Base-by-base conservation (phyloP, 1,284 basidiomycete species). In the Mycosarcoma mackinlayi region DNA sequence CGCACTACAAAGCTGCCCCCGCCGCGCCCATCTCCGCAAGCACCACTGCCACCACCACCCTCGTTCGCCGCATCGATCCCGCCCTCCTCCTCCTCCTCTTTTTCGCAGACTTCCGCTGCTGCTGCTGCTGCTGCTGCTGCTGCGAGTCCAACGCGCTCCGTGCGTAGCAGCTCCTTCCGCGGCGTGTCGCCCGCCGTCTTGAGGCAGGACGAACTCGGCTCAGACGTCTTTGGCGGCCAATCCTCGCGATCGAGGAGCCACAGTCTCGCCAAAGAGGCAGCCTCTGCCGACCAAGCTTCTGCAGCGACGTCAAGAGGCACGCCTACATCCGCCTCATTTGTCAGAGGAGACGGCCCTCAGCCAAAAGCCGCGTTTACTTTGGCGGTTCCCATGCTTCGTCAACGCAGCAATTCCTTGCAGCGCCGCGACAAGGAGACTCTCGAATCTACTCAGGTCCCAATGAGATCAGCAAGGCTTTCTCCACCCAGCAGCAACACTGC, bases 41-140 rank as follows among this genome's bases (percentile, higher is more conserved):
- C 66, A 4, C 71, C 71, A 5, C 51, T 73, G 16, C 71, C 71
- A 38, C 71, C 67, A 6, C 71, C 66, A 14, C 62, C 70, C 19
- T 54, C 70, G 16, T 23, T 50, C 18, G 56, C 56, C 38, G 53
- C 64, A 1, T 49, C 64, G 4, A 28, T n/a, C n/a, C 40, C 2
- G 47, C 42, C 8, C 47, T 10, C n/a, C n/a, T n/a, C n/a, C n/a
- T n/a, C n/a, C n/a, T 53, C 48, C 19, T 37, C 42, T 3, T 18
- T 40, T 19, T 56, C 58, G 25, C 50, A 37, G 11, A 25, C 14
- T 38, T 38, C 38, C 0, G 16, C 14, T 19, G n/a, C 21, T 19
- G 14, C 50, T 11, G 21, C n/a, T n/a, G 16, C 40, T 6, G 30
- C 37, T 10, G 37, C 24, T 18, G 8, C 18, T n/a, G 23, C 38